Base-by-base conservation (phyloP, 805 yeast species). In the Teunomyces pallodes region DNA sequence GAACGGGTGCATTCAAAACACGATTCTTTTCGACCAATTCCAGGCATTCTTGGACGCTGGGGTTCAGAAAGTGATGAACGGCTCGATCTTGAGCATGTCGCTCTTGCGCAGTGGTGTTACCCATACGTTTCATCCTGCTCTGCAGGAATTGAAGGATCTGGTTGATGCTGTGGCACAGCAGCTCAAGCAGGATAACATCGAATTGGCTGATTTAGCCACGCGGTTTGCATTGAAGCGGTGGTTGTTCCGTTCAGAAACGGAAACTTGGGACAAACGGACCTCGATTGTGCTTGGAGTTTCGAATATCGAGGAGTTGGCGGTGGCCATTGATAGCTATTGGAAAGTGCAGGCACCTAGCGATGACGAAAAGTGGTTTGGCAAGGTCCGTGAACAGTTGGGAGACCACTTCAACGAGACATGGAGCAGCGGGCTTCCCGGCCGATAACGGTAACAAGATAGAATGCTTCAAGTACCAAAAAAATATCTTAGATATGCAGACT, bases 61-160 rank as follows among this genome's bases (percentile, higher is more conserved):
- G 4, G 72, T 90, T 28, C 72, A 76, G 48, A 64, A 74, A 51
- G 64, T 91, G n/a, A 66, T 84, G 61, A 89, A 87, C 62, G 97
- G 92, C 3, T 87, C 96, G 0, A 90, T 94, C 33, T 71, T 92
- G 50, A 82, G 91, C 47, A 91, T 91, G 98, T 87, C 96, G 3
- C 65, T 91, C 48, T 72, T 91, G 48, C 76, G 96, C 50, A 77
- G 86, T 0, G 83, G 76, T 20, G 70, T 75, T 30, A 85, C 96
- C 0, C 85, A 79, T 53, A 59, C 74, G 1, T 92, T 90, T 76
- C 97, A 91, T 59, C 97, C 97, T 0, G 94, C 89, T 3, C 69
- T 84, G 0, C 56, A 64, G 12, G 78, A 64, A n/a, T 70, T 91
- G 52, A 82, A 77, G 52, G 67, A 70, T 1, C 82, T 80, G 0